phyloP scores from a whole-genome alignment of 176 grass and related monocot species.

The Juncus inflexus region DNA sequence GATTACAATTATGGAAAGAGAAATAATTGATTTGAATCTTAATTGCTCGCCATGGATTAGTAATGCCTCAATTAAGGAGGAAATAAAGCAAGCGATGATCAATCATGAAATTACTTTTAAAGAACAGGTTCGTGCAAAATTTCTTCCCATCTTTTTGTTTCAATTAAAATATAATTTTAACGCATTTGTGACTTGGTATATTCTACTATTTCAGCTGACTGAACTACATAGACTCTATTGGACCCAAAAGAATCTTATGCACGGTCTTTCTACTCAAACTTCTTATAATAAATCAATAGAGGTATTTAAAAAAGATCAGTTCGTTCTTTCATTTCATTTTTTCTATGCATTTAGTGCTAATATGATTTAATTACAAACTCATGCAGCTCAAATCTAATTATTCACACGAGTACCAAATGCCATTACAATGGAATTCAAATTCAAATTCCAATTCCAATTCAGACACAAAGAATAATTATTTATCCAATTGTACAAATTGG shows the following conservation, averaged over 20 bases:
- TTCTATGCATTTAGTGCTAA: background rate
- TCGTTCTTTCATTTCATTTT: background rate
- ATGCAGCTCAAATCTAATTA: background rate
- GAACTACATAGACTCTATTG: slow-evolving; percentile 29
- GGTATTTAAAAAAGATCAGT: background rate
- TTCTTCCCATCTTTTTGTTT: background rate
- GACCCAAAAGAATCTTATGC: slow-evolving; percentile 27
- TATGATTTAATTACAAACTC: background rate
- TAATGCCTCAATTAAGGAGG: slow-evolving; percentile 19
- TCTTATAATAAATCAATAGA: slow-evolving; percentile 11
- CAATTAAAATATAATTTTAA: background rate
- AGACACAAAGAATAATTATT: slow-evolving; percentile 8
- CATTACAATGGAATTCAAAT: slow-evolving; percentile 23
- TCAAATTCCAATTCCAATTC: background rate
- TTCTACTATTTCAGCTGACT: slow-evolving; percentile 10
- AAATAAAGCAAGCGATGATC: slow-evolving; percentile 22
- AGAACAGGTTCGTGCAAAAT: slow-evolving; percentile 15
- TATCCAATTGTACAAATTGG: background rate
- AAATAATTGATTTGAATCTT: slow-evolving; percentile 24
- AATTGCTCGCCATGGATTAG: slow-evolving; percentile 19
- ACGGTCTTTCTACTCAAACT: slow-evolving; percentile 9
- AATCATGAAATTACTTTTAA: slow-evolving; percentile 24
- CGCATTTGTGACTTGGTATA: background rate
- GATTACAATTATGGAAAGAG: slow-evolving; percentile 21
- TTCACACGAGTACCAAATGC: too few species aligned